Conservation (phyloP, 257 asterid genomes). For the Solanum pimpinellifolium region DNA sequence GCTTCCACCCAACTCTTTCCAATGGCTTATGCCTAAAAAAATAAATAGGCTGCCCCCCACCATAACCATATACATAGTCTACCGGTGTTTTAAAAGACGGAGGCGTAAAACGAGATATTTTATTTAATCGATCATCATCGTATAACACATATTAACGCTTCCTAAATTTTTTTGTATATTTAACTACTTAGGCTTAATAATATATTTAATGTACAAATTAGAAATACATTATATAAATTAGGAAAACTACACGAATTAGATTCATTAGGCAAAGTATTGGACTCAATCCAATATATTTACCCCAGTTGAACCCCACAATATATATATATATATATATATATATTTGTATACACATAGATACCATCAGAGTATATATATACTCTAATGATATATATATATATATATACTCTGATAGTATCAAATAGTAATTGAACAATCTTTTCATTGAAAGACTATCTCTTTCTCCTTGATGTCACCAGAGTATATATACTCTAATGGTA, state of each 20-base stretch:
- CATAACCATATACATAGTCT: background rate
- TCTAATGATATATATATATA: no score
- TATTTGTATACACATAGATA: no score
- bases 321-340: no score
- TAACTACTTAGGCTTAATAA: background rate
- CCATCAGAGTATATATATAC: no score
- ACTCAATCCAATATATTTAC: background rate
- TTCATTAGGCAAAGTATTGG: background rate
- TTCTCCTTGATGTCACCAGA: no score
- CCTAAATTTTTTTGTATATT: background rate
- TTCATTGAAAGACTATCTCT: background rate
- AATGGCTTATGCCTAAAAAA: conserved; percentile 9
- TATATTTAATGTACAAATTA: background rate
- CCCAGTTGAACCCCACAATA: background rate
- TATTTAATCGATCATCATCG: background rate
- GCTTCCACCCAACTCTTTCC: conserved; percentile 10
- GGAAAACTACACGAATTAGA: background rate
- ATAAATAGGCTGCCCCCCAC: background rate
- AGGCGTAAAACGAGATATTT: background rate
- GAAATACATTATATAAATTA: background rate
- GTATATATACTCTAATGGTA: no score
- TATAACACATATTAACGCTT: background rate
- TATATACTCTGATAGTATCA: no score
- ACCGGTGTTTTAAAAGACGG: background rate
- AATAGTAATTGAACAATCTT: no score